Evolutionary conservation across 495 filamentous ascomycete species (phyloP).

Genomic region (Daldinia vernicosa): DNA sequence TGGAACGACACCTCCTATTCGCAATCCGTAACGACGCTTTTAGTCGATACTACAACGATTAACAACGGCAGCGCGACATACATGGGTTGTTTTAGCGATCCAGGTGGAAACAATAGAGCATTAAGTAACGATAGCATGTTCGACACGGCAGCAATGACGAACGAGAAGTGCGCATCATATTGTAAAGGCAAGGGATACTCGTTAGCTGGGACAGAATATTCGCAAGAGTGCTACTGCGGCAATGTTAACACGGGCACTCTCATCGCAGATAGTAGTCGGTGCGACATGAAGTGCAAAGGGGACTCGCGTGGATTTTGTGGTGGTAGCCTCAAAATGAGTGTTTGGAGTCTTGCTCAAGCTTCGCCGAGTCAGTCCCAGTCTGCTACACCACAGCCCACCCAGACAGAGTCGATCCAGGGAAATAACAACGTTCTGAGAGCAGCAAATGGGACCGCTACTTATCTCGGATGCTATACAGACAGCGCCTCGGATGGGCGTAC

Average conservation of each 20-base stretch:
- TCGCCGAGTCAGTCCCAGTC: background rate
- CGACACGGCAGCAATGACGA: constrained; percentile 52
- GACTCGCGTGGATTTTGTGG: constrained; percentile 54
- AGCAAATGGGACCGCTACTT: constrained; percentile 20
- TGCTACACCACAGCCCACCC: background rate
- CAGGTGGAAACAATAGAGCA: constrained; percentile 33
- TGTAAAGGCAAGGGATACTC: constrained; percentile 48
- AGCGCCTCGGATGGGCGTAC: constrained; percentile 18
- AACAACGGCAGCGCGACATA: constrained; percentile 30
- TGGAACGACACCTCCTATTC: constrained; percentile 48
- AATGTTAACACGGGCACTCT: constrained; percentile 36
- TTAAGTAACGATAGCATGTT: constrained; percentile 38
- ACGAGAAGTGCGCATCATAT: constrained; percentile 52
- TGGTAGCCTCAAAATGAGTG: constrained; percentile 42
- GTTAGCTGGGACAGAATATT: constrained; percentile 54
- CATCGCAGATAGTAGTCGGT: constrained; percentile 44
- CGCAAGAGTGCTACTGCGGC: constrained; percentile 55
- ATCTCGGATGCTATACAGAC: constrained; percentile 27
- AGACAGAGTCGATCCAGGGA: background rate
- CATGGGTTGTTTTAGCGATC: constrained; percentile 28
- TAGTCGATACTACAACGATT: constrained; percentile 17
- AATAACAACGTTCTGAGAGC: background rate
- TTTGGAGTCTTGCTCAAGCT: constrained; percentile 29
- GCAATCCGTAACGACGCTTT: constrained; percentile 14
- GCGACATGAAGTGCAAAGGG: constrained; percentile 53